Conservation (phyloP, 805 yeast species). For the Wickerhamiella sergipiensis region DNA sequence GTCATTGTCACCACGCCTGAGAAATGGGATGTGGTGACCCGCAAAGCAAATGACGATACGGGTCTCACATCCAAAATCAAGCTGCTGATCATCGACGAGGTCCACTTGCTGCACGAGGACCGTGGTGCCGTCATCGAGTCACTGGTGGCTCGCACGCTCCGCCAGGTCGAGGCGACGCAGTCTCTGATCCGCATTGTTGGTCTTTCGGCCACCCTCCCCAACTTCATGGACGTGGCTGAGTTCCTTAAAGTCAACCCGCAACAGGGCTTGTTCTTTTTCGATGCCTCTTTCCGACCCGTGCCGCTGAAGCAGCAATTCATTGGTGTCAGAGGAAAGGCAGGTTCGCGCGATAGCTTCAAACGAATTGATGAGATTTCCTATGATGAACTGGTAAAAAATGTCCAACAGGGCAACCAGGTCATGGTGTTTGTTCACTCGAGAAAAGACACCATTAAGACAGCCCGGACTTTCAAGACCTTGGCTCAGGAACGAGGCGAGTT, state of each 20-base stretch:
- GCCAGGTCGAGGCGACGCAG: slow-evolving; percentile 92
- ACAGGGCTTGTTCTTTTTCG: slow-evolving; percentile 89
- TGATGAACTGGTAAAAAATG: slow-evolving; percentile 55
- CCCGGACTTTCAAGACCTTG: slow-evolving; percentile 54
- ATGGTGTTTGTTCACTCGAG: slow-evolving; percentile 96
- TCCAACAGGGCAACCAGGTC: slow-evolving; percentile 66
- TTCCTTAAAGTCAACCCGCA: slow-evolving; percentile 75
- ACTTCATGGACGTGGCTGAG: slow-evolving; percentile 85
- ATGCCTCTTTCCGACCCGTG: slow-evolving; percentile 83
- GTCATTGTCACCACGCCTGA: slow-evolving; percentile 90
- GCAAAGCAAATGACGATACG: slow-evolving; percentile 81
- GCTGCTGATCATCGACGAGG: slow-evolving; percentile 86
- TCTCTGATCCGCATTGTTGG: slow-evolving; percentile 90
- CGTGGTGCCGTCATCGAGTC: slow-evolving; percentile 97
- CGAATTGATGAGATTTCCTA: slow-evolving; percentile 65
- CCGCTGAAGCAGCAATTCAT: slow-evolving; percentile 79
- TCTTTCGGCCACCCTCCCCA: slow-evolving; percentile 85
- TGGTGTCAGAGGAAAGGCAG: slow-evolving; percentile 81
- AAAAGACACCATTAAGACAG: slow-evolving; percentile 79
- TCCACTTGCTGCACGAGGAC: slow-evolving; percentile 90
- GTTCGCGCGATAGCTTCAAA: slow-evolving; percentile 36
- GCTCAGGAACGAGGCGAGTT: slow-evolving; percentile 46
- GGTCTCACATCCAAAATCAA: slow-evolving; percentile 76
- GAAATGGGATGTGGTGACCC: slow-evolving; percentile 95
- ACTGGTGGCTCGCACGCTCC: slow-evolving; percentile 78